These are phyloP conservation scores for Cladosporium sphaerospermum DNA, from an alignment of 2,329 filamentous ascomycete species.

Conservation along the genomic window DNA sequence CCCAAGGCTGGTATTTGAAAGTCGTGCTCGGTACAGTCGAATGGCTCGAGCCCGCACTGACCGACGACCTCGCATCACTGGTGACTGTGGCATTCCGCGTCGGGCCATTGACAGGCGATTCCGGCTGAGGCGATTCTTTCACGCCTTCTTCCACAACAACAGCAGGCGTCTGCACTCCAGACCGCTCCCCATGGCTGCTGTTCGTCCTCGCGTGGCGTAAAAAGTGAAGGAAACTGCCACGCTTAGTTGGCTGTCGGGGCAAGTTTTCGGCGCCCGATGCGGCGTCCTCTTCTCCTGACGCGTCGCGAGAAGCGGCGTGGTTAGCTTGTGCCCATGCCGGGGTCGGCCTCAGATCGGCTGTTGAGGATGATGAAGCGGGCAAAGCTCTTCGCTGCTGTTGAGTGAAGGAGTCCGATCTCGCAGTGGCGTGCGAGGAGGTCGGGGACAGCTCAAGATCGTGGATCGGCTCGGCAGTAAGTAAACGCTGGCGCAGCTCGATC, in stretches of 20 bases:
- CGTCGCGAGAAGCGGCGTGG: conserved; percentile 16
- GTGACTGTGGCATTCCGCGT: neutral
- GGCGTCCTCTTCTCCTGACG: conserved; percentile 23
- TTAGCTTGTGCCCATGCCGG: conserved; percentile 13
- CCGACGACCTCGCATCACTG: conserved; percentile 5
- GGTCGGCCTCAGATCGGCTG: neutral
- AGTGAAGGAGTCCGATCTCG: neutral
- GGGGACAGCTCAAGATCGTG: conserved; percentile 2
- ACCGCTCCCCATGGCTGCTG: conserved; percentile 2
- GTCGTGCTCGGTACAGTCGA: neutral
- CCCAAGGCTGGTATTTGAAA: conserved; percentile 9
- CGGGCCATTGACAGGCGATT: neutral
- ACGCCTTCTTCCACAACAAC: neutral
- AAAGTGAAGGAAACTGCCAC: conserved; percentile 24
- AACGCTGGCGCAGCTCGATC: conserved; percentile 25
- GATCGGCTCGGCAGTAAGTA: conserved; percentile 18
- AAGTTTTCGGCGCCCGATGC: conserved; percentile 21
- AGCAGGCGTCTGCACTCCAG: conserved; percentile 6
- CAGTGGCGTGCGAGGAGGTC: neutral
- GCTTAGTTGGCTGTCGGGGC: conserved; percentile 8
- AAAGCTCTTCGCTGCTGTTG: neutral
- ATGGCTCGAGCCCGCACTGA: conserved; percentile 2
- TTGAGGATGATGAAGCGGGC: neutral
- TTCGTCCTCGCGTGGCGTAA: conserved; percentile 17
- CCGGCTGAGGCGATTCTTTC: neutral